Evolutionary conservation across 768 basidiomycete species (phyloP).

Genomic region (Terana coerulea): DNA sequence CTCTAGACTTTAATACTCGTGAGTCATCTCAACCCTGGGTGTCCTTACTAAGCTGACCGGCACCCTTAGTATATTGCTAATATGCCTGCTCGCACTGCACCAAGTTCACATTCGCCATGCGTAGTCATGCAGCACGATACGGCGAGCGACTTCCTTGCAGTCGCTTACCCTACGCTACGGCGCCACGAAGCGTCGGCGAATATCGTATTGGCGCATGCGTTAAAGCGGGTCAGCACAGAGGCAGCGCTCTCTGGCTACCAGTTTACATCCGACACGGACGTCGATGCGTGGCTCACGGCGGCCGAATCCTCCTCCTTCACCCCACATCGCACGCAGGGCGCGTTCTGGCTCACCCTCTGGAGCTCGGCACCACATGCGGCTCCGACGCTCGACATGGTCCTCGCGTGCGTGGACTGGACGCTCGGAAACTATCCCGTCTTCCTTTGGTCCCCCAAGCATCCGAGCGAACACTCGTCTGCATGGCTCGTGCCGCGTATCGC

Average conservation of each 20-base stretch:
- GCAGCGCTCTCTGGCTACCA: constrained; percentile 33
- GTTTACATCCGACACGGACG: constrained; percentile 33
- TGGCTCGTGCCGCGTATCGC: constrained; percentile 34
- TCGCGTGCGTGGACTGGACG: constrained; percentile 44
- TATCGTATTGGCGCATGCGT: constrained; percentile 49
- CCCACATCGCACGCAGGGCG: constrained; percentile 19
- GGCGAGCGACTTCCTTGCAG: constrained; percentile 38
- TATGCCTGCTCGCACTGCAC: constrained; percentile 31
- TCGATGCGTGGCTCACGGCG: constrained; percentile 21
- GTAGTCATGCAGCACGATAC: constrained; percentile 37
- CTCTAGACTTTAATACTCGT: not conserved
- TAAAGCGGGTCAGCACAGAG: constrained; percentile 37
- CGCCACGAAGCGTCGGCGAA: constrained; percentile 47
- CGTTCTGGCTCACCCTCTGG: constrained; percentile 52
- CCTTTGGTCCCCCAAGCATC: constrained; percentile 38
- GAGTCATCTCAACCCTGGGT: not conserved
- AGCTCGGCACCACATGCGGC: constrained; percentile 28
- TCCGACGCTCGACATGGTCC: constrained; percentile 36
- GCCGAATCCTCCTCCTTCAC: constrained; percentile 22
- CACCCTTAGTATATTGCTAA: not conserved
- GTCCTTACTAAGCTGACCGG: not conserved
- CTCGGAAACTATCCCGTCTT: constrained; percentile 51
- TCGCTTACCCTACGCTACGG: constrained; percentile 38
- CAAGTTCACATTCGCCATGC: constrained; percentile 20
- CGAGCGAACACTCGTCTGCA: constrained; percentile 23